phyloP scores from a whole-genome alignment of 2,329 filamentous ascomycete species.

The Penicillium sp. region DNA sequence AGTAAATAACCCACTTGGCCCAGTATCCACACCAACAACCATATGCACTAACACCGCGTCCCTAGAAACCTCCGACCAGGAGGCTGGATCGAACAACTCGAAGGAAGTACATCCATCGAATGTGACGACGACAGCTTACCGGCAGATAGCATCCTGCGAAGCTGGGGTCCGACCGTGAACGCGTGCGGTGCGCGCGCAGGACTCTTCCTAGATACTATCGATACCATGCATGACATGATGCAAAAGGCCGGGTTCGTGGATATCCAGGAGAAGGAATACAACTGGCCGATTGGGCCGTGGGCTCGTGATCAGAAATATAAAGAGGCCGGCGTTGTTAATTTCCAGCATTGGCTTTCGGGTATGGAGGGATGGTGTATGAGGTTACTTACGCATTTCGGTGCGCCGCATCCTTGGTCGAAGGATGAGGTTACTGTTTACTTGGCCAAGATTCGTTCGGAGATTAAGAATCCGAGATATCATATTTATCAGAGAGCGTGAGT shows the following conservation, averaged over 20 bases:
- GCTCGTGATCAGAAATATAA: not conserved
- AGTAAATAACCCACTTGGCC: not conserved
- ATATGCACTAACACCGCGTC: not conserved
- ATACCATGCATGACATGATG: not conserved
- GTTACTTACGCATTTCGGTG: slow-evolving; percentile 5
- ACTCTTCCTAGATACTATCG: not conserved
- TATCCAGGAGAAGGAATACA: not conserved
- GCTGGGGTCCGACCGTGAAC: not conserved
- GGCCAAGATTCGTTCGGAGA: slow-evolving; percentile 1
- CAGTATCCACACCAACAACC: too few relatives aligned
- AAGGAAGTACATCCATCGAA: not conserved
- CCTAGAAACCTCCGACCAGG: not conserved
- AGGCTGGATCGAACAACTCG: slow-evolving; percentile 7
- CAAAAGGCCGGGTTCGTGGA: not conserved
- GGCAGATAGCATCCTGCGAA: not conserved
- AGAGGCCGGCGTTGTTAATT: not conserved
- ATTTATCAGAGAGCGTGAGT: slow-evolving; percentile 4
- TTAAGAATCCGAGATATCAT: slow-evolving; percentile 3
- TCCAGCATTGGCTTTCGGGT: slow-evolving; percentile 3
- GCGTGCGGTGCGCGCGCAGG: not conserved
- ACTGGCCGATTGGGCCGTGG: slow-evolving; percentile 7
- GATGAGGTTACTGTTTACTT: slow-evolving; percentile 7
- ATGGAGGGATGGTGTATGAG: slow-evolving; percentile 2
- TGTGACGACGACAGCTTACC: not conserved
- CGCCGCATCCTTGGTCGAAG: slow-evolving; percentile 3